These are phyloP conservation scores for Salix brachista DNA, from an alignment of 345 rosid genomes.

Conservation along the genomic window DNA sequence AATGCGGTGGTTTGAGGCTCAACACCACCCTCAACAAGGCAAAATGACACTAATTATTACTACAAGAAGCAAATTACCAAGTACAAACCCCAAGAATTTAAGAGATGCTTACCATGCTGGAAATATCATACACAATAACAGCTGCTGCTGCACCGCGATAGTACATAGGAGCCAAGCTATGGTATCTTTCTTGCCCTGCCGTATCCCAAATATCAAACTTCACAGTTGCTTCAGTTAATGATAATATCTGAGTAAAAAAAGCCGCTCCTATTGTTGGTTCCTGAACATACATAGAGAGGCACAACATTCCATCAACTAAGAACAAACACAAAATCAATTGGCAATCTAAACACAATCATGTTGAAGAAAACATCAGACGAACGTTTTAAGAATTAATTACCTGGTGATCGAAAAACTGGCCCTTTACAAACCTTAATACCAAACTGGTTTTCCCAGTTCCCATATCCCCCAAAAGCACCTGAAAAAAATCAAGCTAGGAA, in stretches of 20 bases:
- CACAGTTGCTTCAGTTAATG: conserved; percentile 43
- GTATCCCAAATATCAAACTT: conserved; percentile 55
- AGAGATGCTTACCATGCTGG: conserved; percentile 28
- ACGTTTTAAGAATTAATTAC: conserved; percentile 16
- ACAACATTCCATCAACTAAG: background rate
- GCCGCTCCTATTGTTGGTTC: conserved; percentile 55
- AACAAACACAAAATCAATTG: background rate
- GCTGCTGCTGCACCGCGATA: conserved; percentile 54
- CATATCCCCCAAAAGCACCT: conserved; percentile 67
- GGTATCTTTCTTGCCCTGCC: conserved; percentile 48
- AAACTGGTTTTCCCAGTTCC: conserved; percentile 75
- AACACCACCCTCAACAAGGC: no score
- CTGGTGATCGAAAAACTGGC: conserved; percentile 58
- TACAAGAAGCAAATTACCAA: background rate
- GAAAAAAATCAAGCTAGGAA: background rate
- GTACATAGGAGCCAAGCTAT: conserved; percentile 55
- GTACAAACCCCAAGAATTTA: background rate
- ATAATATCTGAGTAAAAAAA: conserved; percentile 43
- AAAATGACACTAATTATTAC: no score
- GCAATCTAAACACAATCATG: background rate
- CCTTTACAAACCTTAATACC: conserved; percentile 60
- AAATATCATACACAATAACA: conserved; percentile 39
- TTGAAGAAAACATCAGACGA: background rate
- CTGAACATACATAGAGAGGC: conserved; percentile 14
- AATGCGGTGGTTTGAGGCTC: no score